Base-by-base conservation (phyloP, 345 rosid genomes). In the Ceriops decandra region DNA sequence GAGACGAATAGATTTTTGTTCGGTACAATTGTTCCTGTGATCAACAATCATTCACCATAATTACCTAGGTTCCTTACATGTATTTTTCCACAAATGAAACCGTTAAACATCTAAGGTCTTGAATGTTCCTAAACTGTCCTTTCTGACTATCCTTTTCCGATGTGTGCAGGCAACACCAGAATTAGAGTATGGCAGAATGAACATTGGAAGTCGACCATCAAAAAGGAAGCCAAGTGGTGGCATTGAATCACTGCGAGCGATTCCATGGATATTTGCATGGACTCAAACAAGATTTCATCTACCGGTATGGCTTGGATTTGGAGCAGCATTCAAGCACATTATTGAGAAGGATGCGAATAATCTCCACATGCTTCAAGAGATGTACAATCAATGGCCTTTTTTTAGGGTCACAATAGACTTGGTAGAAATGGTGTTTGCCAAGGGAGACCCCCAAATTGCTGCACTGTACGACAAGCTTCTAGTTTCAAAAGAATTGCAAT, bases 261-360 rank as follows among this genome's bases (percentile, higher is more conserved):
- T 95, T 78, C 98, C 99, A 31, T 92, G 97, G 98, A 92, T 95
- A 68, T 95, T 95, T 81, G 98, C 91, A 1, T 95, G 98, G 99
- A 92, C 97, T 0, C 98, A 87, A 72, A 95, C 97, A 11, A 86
- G 97, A 73, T 92, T 95, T 71, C 98, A 92, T 85, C 98, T 92
- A 60, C 98, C 98, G 0, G 98, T 92, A 16, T 90, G 99, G 99
- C 85, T 92, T 36, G 99, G 99, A 26, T 90, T 95, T 69, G 98
- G 99, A 63, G 89, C 83, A 19, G 99, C 98, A 15, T 90, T 92
- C 76, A 92, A 74, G 80, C 88, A 82, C 61, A 77, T 85, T 0
- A 91, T 90, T 67, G 60, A 86, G 81, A 87, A 85, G 73, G 93
- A 88, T 71, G 68, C 76, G 7, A 83, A 82, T 66, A 95, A 88